Evolutionary conservation across 1,139 yeast genomes (phyloP), one percentile per base, ranked within the genome.

Genomic region (Candida sp.): DNA sequence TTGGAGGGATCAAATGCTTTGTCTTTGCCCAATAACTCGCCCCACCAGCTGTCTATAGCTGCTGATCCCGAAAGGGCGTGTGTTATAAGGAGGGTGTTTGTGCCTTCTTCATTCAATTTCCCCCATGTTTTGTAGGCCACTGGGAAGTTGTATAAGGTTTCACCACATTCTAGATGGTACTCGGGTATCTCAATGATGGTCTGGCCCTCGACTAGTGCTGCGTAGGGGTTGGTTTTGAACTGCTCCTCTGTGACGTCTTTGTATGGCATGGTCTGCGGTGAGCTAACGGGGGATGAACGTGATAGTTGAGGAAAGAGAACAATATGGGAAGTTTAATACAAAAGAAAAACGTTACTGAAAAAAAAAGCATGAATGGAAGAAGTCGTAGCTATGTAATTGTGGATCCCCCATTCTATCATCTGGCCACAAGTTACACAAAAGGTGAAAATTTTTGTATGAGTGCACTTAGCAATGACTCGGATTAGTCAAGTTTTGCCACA

Each of bases 21-120:
- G 26, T 85, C 89, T 4, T 86, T 83, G 0, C 99, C 99, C 44
- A 94, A 73, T 33, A 94, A 72, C 0, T 99, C 98, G 0, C 98
- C 98, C 99, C 99, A 90, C 99, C 99, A 94, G 65, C 94, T 99
- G 44, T 88, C 83, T 22, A 93, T 97, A 65, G 94, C 99, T 0
- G 97, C 83, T 0, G 97, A 90, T 0, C 99, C 99, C 0, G 98
- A 92, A 54, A 94, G 76, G 0, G 99, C 99, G 73, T 94, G 99
- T 61, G 97, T 90, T 22, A 94, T 89, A 32, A 94, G 85, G 73
- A 94, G 73, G 52, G 86, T 93, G 65, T 94, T 94, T 59, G 86
- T 86, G 7, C 79, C 83, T 5, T 70, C 73, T 7, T 73, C 80
- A 63, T 90, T 90, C 47, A 93, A 75, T 52, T 80, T 77, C 8